These are phyloP conservation scores for Yamadazyma kanchanaburiensis DNA, from an alignment of 1,139 yeast species.

Conservation along the genomic window DNA sequence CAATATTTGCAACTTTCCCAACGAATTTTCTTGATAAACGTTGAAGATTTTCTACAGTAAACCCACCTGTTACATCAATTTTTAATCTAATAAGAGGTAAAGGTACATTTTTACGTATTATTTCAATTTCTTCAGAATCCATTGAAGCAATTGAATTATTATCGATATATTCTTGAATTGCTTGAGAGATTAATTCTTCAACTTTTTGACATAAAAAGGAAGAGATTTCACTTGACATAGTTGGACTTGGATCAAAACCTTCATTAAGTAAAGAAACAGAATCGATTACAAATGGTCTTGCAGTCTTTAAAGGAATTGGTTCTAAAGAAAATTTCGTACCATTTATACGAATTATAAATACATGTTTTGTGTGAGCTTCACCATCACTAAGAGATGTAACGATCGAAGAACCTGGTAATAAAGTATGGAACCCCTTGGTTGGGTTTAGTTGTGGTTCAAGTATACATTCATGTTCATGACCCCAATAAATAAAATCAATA, in stretches of 20 bases:
- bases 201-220: constrained; percentile 61
- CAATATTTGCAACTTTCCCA: constrained; percentile 85
- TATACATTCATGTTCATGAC: constrained; percentile 95
- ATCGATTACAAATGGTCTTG: constrained; percentile 78
- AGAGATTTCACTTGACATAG: constrained; percentile 60
- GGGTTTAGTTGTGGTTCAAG: constrained; percentile 68
- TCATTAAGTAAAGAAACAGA: constrained; percentile 56
- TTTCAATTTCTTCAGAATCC: constrained; percentile 6
- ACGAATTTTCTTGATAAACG: constrained; percentile 88
- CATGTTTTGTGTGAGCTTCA: constrained; percentile 73
- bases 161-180: constrained; percentile 48
- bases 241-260: constrained; percentile 60
- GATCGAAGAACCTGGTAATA: constrained; percentile 93
- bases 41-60: constrained; percentile 86
- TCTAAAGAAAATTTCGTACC: constrained; percentile 61
- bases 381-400: constrained; percentile 90
- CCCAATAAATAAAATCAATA: constrained; percentile 86
- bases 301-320: constrained; percentile 65
- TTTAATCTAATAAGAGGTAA: constrained; percentile 77
- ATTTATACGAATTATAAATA: constrained; percentile 63
- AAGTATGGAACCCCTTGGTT: constrained; percentile 67
- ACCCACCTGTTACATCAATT: constrained; percentile 89
- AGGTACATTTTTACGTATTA: constrained; percentile 32
- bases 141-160: constrained; percentile 25
- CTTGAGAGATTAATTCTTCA: constrained; percentile 58